Base-by-base conservation (phyloP, 371 early-diverging fungal genomes). In the Rhizomucor pusillus region DNA sequence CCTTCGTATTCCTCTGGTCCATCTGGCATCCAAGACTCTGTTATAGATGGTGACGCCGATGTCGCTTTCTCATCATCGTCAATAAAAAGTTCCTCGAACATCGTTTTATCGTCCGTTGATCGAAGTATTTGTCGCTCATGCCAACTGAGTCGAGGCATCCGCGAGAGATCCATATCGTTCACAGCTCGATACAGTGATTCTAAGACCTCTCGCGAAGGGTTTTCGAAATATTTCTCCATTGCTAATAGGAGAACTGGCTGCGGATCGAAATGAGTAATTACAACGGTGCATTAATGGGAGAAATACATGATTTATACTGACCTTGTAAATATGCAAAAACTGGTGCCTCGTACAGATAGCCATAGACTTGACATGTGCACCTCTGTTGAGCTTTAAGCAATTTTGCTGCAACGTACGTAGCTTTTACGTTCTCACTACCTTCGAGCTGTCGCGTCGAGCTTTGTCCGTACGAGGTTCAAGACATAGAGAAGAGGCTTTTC, bases 241-340 rank as follows among this genome's bases (percentile, higher is more conserved):
- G 95, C 95, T 43, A 95, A 70, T 56, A 94, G 61, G 13, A 97
- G 71, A 1, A 93, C 84, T 5, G 96, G 94, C 91, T 92, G 61
- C 54, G 19, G 41, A 12, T 50, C 41, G 12, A 19, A 39, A 43
- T 46, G 19, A 20, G 41, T 41, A 41, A 9, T 37, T 45, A 7
- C 18, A 12, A 10, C 35, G 14, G 35, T 50, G 39, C 36, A 34
- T 25, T 19, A 29, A 14, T 13, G 6, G 23, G 23, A n/a, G 11
- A 23, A 24, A 20, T 52, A 2, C 14, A 16, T 13, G 11, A n/a
- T 35, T 5, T 44, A 4, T 13, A 13, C 44, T 43, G 77, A 89
- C 95, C 84, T 93, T 94, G 76, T 93, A 96, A 5, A 93, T 91
- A 65, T 95, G 93, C 25, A 96, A 77, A 69, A 89, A 95, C 54